These are phyloP conservation scores for Cubamyces sp. DNA, from an alignment of 768 basidiomycete species.

Conservation along the genomic window DNA sequence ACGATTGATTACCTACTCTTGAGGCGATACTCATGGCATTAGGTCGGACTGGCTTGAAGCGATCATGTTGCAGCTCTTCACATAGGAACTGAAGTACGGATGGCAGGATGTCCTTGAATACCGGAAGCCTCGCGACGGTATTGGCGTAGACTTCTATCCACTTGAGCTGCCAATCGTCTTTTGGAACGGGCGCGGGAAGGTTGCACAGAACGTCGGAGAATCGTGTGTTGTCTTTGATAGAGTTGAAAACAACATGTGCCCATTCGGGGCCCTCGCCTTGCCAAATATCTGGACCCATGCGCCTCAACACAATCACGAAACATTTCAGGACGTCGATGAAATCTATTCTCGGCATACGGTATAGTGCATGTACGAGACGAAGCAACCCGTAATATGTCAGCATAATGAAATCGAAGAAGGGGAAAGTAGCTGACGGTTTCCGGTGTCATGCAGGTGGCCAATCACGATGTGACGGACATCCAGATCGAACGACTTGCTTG, in stretches of 20 bases:
- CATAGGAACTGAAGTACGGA: slow-evolving; percentile 75
- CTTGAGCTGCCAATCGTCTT: slow-evolving; percentile 39
- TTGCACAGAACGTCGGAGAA: slow-evolving; percentile 52
- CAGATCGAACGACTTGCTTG: slow-evolving; percentile 39
- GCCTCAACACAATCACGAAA: slow-evolving; percentile 62
- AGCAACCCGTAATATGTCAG: slow-evolving; percentile 6
- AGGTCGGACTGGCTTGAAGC: slow-evolving; percentile 64
- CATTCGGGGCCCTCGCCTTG: slow-evolving; percentile 68
- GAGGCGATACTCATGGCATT: slow-evolving; percentile 61
- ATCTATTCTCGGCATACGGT: slow-evolving; percentile 43
- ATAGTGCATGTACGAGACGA: slow-evolving; percentile 9
- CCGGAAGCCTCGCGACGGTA: slow-evolving; percentile 24
- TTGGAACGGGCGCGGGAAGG: slow-evolving; percentile 16
- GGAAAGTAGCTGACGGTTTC: slow-evolving; percentile 52
- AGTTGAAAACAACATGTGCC: slow-evolving; percentile 78
- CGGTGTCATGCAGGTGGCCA: slow-evolving; percentile 62
- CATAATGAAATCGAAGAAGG: not conserved
- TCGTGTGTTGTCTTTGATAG: slow-evolving; percentile 76
- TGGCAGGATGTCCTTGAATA: slow-evolving; percentile 59
- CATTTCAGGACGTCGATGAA: slow-evolving; percentile 61
- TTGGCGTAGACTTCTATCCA: slow-evolving; percentile 33
- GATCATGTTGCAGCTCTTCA: slow-evolving; percentile 80
- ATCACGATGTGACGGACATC: slow-evolving; percentile 59
- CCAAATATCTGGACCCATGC: slow-evolving; percentile 67
- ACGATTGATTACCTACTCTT: slow-evolving; percentile 50